phyloP scores from a whole-genome alignment of 2,329 filamentous ascomycete species.

The Trichoderma koningiopsis region DNA sequence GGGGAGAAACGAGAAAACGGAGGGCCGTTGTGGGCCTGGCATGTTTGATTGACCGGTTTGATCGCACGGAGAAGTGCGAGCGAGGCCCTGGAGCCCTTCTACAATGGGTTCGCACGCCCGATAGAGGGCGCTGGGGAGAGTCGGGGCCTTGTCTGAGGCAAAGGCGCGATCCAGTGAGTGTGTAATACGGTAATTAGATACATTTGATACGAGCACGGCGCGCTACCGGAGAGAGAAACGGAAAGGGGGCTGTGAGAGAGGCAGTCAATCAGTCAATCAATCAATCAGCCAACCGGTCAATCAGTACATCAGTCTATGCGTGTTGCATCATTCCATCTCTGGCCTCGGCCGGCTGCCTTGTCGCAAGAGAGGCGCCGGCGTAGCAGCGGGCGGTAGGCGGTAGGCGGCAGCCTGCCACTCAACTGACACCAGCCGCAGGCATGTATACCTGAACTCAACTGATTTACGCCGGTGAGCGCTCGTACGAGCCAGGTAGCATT shows the following conservation, averaged over 20 bases:
- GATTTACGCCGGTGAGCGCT: neutral
- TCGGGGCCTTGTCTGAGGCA: constrained; percentile 9
- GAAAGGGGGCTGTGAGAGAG: constrained; percentile 1
- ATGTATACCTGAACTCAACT: neutral
- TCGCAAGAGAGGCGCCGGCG: neutral
- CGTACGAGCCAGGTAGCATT: neutral
- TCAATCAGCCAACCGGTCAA: neutral
- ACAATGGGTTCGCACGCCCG: constrained; percentile 13
- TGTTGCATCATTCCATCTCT: neutral
- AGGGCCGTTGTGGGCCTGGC: constrained; percentile 7
- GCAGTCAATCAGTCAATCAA: neutral
- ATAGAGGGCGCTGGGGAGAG: constrained; percentile 14
- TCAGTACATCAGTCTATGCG: neutral
- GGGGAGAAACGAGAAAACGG: constrained; percentile 22
- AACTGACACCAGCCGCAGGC: neutral
- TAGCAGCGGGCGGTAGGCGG: neutral
- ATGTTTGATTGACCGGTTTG: neutral
- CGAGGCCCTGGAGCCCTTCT: neutral
- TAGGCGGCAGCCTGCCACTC: neutral
- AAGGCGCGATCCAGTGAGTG: neutral
- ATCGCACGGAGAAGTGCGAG: constrained; percentile 17
- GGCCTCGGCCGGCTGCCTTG: constrained; percentile 2
- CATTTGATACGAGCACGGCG: constrained; percentile 6
- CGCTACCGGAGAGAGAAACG: neutral
- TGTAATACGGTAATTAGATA: neutral